Conservation (phyloP, 2,329 filamentous ascomycete species). For the Phoma sp. region DNA sequence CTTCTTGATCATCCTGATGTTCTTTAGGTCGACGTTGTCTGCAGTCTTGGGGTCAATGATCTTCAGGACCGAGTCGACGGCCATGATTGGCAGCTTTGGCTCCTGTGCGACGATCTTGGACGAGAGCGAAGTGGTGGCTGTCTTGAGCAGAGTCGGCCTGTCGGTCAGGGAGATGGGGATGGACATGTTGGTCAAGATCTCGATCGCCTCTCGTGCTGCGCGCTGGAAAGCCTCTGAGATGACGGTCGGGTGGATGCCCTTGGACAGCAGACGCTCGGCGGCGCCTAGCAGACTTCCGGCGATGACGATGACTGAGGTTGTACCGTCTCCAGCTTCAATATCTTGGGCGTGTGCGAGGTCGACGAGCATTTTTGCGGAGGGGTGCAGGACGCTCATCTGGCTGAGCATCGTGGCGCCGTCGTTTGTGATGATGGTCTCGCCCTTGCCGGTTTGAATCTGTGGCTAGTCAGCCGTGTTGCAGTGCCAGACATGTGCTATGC, state of each 20-base stretch:
- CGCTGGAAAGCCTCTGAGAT: conserved; percentile 98
- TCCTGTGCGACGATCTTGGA: conserved; percentile 99
- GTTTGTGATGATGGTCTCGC: conserved; percentile 98
- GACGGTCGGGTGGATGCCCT: conserved; percentile 93
- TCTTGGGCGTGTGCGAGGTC: conserved; percentile 97
- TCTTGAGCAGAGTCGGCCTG: conserved; percentile 88
- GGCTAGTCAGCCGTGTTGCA: neutral
- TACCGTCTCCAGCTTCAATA: conserved; percentile 97
- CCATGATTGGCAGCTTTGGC: conserved; percentile 96
- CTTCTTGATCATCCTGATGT: conserved; percentile 97
- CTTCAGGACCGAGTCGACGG: conserved; percentile 93
- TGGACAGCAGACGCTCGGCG: conserved; percentile 86
- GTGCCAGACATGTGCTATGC: conserved; percentile 42
- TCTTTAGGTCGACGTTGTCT: conserved; percentile 94
- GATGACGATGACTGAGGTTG: conserved; percentile 97
- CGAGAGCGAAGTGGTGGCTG: conserved; percentile 93
- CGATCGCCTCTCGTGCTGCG: conserved; percentile 85
- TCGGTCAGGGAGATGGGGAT: conserved; percentile 89
- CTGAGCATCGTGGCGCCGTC: conserved; percentile 99
- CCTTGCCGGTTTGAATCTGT: conserved; percentile 86
- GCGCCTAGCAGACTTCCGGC: conserved; percentile 93
- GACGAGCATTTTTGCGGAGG: conserved; percentile 99
- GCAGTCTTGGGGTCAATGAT: conserved; percentile 95
- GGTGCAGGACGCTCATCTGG: conserved; percentile 99
- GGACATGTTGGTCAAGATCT: conserved; percentile 93